phyloP scores from a whole-genome alignment of 2,329 filamentous ascomycete species.

The Teratosphaeria gauchensis region DNA sequence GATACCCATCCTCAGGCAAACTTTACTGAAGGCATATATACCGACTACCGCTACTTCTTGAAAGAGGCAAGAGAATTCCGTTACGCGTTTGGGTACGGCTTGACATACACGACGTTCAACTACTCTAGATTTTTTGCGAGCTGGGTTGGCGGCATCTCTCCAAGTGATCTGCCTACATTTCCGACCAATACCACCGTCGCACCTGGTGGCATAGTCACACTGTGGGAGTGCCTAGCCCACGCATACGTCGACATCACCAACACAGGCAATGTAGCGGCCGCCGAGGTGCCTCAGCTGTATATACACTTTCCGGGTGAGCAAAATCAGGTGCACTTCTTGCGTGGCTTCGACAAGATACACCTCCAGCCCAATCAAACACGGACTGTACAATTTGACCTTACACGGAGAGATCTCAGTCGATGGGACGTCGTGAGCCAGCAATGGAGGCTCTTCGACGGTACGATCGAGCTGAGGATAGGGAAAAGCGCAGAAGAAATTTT shows the following conservation, averaged over 20 bases:
- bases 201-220: slow-evolving; percentile 50
- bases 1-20: slow-evolving; percentile 61
- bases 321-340: slow-evolving; percentile 29
- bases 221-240: slow-evolving; percentile 52
- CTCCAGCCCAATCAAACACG: background rate
- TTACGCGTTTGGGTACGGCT: slow-evolving; percentile 72
- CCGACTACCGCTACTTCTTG: slow-evolving; percentile 66
- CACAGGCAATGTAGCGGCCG: slow-evolving; percentile 42
- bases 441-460: slow-evolving; percentile 10
- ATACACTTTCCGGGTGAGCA: slow-evolving; percentile 26
- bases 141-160: slow-evolving; percentile 60
- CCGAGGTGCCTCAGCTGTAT: slow-evolving; percentile 48
- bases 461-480: slow-evolving; percentile 7
- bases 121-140: slow-evolving; percentile 33
- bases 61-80: slow-evolving; percentile 49
- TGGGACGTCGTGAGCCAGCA: slow-evolving; percentile 25
- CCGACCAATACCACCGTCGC: slow-evolving; percentile 30
- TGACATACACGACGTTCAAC: slow-evolving; percentile 70
- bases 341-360: slow-evolving; percentile 14
- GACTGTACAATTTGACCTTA: background rate
- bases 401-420: background rate
- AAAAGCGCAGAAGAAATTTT: slow-evolving; percentile 3
- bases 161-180: slow-evolving; percentile 69
- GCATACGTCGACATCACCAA: slow-evolving; percentile 53
- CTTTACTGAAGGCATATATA: slow-evolving; percentile 69